These are phyloP conservation scores for Fusarium floridanum DNA, from an alignment of 2,329 filamentous ascomycete genomes.

Conservation along the genomic window DNA sequence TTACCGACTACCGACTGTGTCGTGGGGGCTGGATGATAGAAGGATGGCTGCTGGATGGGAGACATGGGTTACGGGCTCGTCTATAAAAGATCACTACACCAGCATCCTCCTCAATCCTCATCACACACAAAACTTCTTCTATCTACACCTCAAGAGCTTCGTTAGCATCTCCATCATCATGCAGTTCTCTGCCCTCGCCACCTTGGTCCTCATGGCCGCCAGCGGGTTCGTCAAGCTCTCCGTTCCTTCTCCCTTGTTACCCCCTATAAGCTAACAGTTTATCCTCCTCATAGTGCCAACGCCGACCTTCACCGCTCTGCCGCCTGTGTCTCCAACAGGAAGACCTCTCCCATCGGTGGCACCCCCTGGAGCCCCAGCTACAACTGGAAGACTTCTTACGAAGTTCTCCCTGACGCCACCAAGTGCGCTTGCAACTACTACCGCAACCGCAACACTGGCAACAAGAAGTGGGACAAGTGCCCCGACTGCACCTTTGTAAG, in stretches of 20 bases:
- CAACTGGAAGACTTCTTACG: slow-evolving; percentile 14
- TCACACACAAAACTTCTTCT: not conserved
- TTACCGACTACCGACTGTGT: not conserved
- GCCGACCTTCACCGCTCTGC: not conserved
- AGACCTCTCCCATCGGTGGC: slow-evolving; percentile 16
- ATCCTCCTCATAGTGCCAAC: not conserved
- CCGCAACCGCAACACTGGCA: slow-evolving; percentile 12
- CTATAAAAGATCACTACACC: not conserved
- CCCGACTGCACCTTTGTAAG: slow-evolving; percentile 14
- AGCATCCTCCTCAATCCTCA: not conserved
- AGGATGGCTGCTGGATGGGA: not conserved
- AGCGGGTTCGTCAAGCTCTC: not conserved
- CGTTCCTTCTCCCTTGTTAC: not conserved
- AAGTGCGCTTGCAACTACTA: slow-evolving; percentile 9
- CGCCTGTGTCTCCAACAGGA: slow-evolving; percentile 12
- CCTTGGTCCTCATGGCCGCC: not conserved
- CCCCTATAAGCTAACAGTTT: not conserved
- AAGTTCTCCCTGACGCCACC: slow-evolving; percentile 13
- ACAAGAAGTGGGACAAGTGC: slow-evolving; percentile 9
- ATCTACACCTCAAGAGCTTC: not conserved
- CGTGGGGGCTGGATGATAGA: not conserved
- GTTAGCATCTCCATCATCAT: not conserved
- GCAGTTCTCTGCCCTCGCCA: not conserved
- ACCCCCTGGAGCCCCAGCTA: slow-evolving; percentile 12
- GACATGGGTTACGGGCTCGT: not conserved